Evolutionary conservation across 495 filamentous ascomycete genomes (phyloP).

Genomic region (Xylaria grammica): DNA sequence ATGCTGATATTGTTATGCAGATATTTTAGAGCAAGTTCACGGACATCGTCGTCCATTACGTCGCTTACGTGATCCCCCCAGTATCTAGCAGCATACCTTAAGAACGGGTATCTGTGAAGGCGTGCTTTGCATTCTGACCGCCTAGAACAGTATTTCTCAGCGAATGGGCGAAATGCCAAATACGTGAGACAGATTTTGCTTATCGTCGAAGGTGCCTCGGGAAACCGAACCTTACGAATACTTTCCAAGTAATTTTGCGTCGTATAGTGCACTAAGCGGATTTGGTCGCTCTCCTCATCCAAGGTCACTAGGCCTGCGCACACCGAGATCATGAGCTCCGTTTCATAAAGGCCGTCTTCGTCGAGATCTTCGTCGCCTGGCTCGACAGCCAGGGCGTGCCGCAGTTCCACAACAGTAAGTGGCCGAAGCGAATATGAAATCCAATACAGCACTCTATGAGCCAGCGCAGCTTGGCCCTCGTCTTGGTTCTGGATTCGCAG

Average conservation of each 20-base stretch:
- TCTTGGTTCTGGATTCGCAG: neutral
- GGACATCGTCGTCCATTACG: neutral
- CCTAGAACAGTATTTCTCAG: no score
- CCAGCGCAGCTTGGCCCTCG: neutral
- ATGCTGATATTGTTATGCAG: no score
- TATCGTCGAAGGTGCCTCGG: neutral
- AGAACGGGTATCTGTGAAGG: neutral
- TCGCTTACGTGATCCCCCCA: neutral
- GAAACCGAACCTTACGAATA: neutral
- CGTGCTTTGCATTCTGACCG: neutral
- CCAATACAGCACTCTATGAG: neutral
- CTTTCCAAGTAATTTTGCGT: neutral
- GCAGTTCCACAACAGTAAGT: neutral
- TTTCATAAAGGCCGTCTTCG: neutral
- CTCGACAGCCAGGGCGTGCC: neutral
- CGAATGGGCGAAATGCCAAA: neutral
- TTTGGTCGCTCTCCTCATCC: neutral
- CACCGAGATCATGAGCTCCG: neutral
- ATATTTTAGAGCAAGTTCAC: neutral
- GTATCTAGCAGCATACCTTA: neutral
- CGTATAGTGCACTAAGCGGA: neutral
- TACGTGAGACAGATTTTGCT: neutral
- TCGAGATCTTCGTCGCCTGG: neutral
- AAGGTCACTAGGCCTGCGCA: constrained; percentile 3
- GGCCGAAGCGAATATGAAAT: neutral